Evolutionary conservation across 2,329 filamentous ascomycete genomes (phyloP), one percentile per base, ranked within the genome.

Genomic region (Phaeosphaeria sp.): DNA sequence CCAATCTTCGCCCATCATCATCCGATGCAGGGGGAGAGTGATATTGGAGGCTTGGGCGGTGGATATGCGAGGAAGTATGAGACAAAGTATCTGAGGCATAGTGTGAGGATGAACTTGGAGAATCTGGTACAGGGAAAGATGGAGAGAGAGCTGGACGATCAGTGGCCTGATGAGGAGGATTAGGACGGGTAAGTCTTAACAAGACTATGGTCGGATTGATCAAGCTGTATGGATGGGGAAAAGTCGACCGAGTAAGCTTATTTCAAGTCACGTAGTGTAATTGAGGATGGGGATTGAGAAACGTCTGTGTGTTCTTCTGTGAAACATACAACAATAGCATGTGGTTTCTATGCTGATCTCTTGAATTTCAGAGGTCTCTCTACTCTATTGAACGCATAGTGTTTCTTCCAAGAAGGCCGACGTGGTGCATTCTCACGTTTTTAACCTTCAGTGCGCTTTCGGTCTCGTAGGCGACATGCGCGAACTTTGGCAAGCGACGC

Each of bases 21-120:
- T 60, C 71, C 71, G 9, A 57, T 64, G 57, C 58, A 67, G 27
- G 71, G 71, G 22, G 63, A 72, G 62, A 72, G 69, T 47, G 71
- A 72, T 66, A 73, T 72, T 54, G 69, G 69, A 5, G 69, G 69
- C 3, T 55, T 72, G 54, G 71, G 71, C 4, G 71, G 71, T 15
- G 71, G 71, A 43, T 73, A 72, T 67, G 71, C 68, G 41, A 69
- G 46, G 23, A 67, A 63, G 56, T 69, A 66, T 46, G 71, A 72
- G 66, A 73, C 71, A 0, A 72, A 72, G 59, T 73, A 72, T 65
- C 50, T 73, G 61, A 58, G 69, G 53, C 63, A 68, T 51, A 73
- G 71, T 63, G 69, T 73, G 39, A 55, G 69, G 56, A 73, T 73
- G 71, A 73, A 73, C 62, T 54, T 73, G 48, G 68, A 71, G 60